phyloP scores from a whole-genome alignment of 1,139 yeast genomes.

The Candida smagusa region DNA sequence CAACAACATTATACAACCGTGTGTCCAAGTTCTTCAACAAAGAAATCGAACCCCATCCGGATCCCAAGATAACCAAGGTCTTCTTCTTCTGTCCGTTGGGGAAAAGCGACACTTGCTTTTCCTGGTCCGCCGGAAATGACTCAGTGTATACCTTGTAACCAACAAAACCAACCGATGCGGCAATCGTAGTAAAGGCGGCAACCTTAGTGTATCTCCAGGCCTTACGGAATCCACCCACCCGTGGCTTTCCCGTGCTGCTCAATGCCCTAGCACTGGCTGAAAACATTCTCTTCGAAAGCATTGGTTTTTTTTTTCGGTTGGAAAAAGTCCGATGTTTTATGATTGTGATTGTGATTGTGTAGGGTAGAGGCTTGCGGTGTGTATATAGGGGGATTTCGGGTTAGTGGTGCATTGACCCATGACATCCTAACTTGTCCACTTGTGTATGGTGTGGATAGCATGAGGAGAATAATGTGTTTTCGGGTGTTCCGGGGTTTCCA shows the following conservation, averaged over 20 bases:
- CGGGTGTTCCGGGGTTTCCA: no score
- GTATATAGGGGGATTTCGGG: no score
- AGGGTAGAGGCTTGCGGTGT: no score
- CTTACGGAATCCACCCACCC: conserved; percentile 18
- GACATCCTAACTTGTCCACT: not conserved
- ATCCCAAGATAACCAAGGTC: conserved; percentile 83
- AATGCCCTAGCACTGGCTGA: conserved; percentile 14
- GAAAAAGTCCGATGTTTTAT: not conserved
- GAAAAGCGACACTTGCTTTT: conserved; percentile 47
- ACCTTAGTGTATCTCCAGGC: conserved; percentile 31
- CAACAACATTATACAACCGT: conserved; percentile 78
- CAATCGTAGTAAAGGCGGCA: conserved; percentile 24
- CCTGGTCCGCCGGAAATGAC: conserved; percentile 57
- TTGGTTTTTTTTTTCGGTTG: not conserved
- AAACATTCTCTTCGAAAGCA: conserved; percentile 15
- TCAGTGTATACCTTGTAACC: conserved; percentile 59
- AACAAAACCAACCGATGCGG: conserved; percentile 46
- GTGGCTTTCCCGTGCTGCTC: conserved; percentile 7
- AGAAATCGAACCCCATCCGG: conserved; percentile 93
- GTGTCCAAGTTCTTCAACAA: conserved; percentile 84
- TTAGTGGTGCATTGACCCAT: no score
- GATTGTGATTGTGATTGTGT: no score
- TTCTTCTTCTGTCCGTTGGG: conserved; percentile 75
- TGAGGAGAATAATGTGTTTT: no score
- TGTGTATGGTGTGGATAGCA: not conserved